A percentile compares a stretch with the other conserved stretches of the same genome.
These are phyloP conservation scores for Vaccinium corymbosum DNA, from an alignment of 148 eudicot species.

Conservation along the genomic window DNA sequence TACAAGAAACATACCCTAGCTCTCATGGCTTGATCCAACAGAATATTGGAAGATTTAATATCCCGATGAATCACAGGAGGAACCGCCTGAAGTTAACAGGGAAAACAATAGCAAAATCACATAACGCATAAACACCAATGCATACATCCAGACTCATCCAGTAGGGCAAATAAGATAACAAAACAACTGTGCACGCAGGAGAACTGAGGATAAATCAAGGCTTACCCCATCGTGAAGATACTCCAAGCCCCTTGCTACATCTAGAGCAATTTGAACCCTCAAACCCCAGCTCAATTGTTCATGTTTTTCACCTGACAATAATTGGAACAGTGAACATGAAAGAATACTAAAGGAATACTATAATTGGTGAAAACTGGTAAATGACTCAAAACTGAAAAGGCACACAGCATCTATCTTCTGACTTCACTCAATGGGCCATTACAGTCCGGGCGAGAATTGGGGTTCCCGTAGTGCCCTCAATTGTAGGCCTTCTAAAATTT, in stretches of 20 bases:
- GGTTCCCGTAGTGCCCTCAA: no score
- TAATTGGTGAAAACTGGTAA: background rate
- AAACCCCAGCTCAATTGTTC: slow-evolving; percentile 72
- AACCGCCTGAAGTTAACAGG: slow-evolving; percentile 59
- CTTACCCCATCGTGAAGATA: slow-evolving; percentile 97
- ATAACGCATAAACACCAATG: background rate
- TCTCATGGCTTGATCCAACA: slow-evolving; percentile 97
- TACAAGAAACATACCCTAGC: slow-evolving; percentile 62
- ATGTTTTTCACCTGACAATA: slow-evolving; percentile 54
- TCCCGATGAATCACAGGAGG: slow-evolving; percentile 97
- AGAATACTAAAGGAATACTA: background rate
- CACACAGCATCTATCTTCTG: slow-evolving; percentile 3
- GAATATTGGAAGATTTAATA: slow-evolving; percentile 91
- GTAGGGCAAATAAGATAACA: background rate
- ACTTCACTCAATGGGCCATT: background rate
- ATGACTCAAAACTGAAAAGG: background rate
- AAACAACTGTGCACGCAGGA: background rate
- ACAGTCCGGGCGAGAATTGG: background rate
- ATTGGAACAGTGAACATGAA: background rate
- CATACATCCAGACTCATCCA: slow-evolving; percentile 44
- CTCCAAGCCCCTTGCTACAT: slow-evolving; percentile 90
- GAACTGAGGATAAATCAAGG: background rate
- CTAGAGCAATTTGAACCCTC: slow-evolving; percentile 78
- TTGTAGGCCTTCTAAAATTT: no score
- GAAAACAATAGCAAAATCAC: slow-evolving; percentile 8